Evolutionary conservation across 2,329 filamentous ascomycete species (phyloP).

Genomic region (Alternaria rosae): DNA sequence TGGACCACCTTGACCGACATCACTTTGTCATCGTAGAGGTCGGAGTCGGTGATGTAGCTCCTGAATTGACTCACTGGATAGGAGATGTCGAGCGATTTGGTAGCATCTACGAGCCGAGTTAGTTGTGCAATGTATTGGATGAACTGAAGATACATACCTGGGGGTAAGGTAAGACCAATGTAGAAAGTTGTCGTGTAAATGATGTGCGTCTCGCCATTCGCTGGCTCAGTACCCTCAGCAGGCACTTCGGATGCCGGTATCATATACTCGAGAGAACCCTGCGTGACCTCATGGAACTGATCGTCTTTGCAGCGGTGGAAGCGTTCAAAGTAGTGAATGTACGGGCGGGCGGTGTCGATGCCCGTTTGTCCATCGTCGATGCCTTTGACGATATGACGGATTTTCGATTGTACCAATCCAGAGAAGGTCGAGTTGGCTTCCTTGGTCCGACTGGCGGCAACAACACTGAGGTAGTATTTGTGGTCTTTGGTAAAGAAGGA

Average conservation of each 20-base stretch:
- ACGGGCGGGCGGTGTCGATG: slow-evolving; percentile 86
- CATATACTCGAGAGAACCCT: slow-evolving; percentile 69
- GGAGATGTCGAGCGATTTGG: slow-evolving; percentile 78
- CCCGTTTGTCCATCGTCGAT: slow-evolving; percentile 78
- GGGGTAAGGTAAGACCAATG: slow-evolving; percentile 81
- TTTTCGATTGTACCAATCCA: slow-evolving; percentile 91
- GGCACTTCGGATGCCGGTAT: slow-evolving; percentile 59
- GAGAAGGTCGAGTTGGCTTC: slow-evolving; percentile 88
- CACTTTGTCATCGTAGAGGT: slow-evolving; percentile 75
- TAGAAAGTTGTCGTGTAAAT: slow-evolving; percentile 94
- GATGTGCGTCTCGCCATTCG: slow-evolving; percentile 54
- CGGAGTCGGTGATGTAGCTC: slow-evolving; percentile 77
- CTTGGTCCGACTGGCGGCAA: slow-evolving; percentile 81
- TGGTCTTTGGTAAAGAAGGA: slow-evolving; percentile 92
- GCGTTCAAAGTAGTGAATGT: slow-evolving; percentile 90
- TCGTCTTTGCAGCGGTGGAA: slow-evolving; percentile 72
- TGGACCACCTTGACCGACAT: slow-evolving; percentile 84
- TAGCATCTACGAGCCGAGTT: slow-evolving; percentile 56
- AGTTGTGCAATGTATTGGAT: neutral
- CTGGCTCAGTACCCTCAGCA: slow-evolving; percentile 46
- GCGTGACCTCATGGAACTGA: slow-evolving; percentile 68
- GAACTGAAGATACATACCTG: slow-evolving; percentile 64
- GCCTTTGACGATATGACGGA: slow-evolving; percentile 82
- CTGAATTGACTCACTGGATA: slow-evolving; percentile 88
- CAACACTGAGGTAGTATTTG: slow-evolving; percentile 93